These are phyloP conservation scores for Cairneyella variabilis DNA, from an alignment of 495 filamentous ascomycete genomes.

Conservation along the genomic window DNA sequence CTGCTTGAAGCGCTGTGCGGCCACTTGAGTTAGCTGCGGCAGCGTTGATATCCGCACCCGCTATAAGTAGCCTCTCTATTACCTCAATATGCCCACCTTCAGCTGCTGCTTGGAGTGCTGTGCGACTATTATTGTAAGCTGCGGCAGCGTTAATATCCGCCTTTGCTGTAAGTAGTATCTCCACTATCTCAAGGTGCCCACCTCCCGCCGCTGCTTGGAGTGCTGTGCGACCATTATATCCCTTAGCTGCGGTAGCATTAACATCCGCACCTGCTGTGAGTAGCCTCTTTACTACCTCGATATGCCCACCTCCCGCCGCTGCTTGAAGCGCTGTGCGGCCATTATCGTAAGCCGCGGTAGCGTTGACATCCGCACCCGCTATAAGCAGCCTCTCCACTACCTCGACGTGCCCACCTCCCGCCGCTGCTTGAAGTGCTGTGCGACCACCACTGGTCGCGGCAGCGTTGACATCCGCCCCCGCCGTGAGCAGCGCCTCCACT, in stretches of 20 bases:
- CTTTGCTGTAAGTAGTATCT: not conserved
- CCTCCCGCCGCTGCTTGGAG: slow-evolving; percentile 6
- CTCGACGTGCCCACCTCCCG: slow-evolving; percentile 10
- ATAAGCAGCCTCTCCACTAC: slow-evolving; percentile 27
- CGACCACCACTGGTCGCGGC: slow-evolving; percentile 17
- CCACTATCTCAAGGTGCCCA: not conserved
- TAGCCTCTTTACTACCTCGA: slow-evolving; percentile 1
- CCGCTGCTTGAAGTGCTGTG: slow-evolving; percentile 20
- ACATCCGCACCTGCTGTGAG: slow-evolving; percentile 1
- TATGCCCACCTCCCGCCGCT: slow-evolving; percentile 18
- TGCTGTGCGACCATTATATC: not conserved
- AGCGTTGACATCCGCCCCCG: slow-evolving; percentile 30
- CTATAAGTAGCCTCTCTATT: not conserved
- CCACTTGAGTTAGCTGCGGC: not conserved
- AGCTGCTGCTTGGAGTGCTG: no score
- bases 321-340: slow-evolving; percentile 29
- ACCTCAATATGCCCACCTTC: not conserved
- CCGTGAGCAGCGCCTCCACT: slow-evolving; percentile 24
- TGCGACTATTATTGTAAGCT: no score
- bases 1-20: slow-evolving; percentile 5
- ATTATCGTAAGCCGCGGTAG: slow-evolving; percentile 15
- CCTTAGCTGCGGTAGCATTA: not conserved
- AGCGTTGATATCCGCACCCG: slow-evolving; percentile 6
- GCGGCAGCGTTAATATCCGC: slow-evolving; percentile 10
- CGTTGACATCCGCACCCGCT: slow-evolving; percentile 30